Base-by-base conservation (phyloP, 306 rosid species). In the Lathyrus sativus region DNA sequence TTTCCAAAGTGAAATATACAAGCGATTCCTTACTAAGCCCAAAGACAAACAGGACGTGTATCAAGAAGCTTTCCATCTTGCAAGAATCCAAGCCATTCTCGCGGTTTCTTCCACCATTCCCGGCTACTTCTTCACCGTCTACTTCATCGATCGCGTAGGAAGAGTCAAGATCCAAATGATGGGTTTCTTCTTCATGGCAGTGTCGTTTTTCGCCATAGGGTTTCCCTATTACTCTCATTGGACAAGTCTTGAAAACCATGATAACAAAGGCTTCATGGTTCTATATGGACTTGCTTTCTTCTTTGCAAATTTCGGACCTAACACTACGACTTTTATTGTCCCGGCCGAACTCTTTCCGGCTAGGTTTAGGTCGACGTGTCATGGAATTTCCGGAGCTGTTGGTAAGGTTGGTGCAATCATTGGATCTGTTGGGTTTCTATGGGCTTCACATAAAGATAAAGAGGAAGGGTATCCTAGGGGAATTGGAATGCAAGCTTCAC, bases 301-400 rank as follows among this genome's bases (percentile, higher is more conserved):
- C 84, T 91, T 88, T 60, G 78, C 95, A 2, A 91, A 91, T 37
- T 91, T 91, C 11, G 97, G 97, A n/a, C 97, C 97, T 13, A 91
- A 91, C 78, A 88, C 97, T n/a, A 90, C 97, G 2, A 88, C 95
- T 8, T 90, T 86, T 24, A 84, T 90, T 3, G 81, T 88, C 56
- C 95, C 95, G 0, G 95, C 95, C 0, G 95, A 91, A 46, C 95
- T 91, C 4, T 86, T 91, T 13, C 97, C 95, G 0, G 95, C 97
- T 1, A 74, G 97, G 65, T 86, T 88, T 24, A 48, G 97, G 33
- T 81, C 97, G 3, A 91, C 95, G 0, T 91, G 97, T 62, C 95
- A 91, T 33, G 97, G 95, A 2, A 86, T 91, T 26, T 79, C 97
- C 1, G 97, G 95, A 33, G 97, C 97, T 0, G 43, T 29, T 0